Percentiles rank a stretch among this genome's conserved stretches.
Evolutionary conservation across 345 rosid species (phyloP).

Genomic region (Syzygium grande): DNA sequence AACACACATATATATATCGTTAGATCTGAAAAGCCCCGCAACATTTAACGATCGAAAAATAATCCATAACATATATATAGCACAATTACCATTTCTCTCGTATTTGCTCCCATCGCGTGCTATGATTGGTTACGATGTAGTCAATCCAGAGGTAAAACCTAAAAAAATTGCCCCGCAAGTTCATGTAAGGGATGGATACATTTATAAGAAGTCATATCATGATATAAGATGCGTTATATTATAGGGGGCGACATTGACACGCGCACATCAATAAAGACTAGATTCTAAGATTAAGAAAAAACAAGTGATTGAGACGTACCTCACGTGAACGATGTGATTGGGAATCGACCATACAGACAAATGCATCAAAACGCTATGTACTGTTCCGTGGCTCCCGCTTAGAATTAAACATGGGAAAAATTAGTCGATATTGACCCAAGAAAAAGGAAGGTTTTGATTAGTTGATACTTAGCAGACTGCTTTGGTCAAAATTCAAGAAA

Average conservation of each 20-base stretch:
- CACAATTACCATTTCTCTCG: background rate
- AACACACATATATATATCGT: background rate
- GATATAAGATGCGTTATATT: background rate
- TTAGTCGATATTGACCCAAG: background rate
- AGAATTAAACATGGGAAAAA: too few species aligned
- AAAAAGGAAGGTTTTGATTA: background rate
- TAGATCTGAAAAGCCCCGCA: background rate
- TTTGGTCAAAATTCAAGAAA: too few species aligned
- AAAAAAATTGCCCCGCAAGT: background rate
- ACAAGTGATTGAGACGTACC: background rate
- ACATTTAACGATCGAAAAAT: too few species aligned
- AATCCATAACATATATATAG: too few species aligned
- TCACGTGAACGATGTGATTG: background rate
- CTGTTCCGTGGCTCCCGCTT: background rate
- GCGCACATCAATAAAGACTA: background rate
- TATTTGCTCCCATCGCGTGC: background rate
- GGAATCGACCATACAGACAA: background rate
- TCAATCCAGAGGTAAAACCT: background rate
- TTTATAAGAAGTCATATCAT: background rate
- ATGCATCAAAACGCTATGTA: background rate
- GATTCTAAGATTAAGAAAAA: background rate
- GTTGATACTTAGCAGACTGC: background rate
- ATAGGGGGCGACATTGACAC: background rate
- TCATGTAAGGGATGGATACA: background rate
- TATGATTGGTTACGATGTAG: background rate